Evolutionary conservation across 805 yeast genomes (phyloP).

Genomic region (Candida pini): DNA sequence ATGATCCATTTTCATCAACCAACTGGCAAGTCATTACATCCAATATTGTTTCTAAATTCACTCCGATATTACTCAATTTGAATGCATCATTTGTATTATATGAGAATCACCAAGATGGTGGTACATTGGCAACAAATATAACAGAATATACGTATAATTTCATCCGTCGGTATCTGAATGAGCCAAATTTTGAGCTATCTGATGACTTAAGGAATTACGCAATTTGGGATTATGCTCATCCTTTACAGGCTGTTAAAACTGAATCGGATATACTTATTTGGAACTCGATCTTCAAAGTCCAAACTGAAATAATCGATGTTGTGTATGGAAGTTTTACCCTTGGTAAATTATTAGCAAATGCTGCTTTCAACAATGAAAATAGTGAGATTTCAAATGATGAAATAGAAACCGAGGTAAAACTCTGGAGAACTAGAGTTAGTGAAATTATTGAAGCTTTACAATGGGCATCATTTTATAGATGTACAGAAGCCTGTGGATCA

Average conservation of each 20-base stretch:
- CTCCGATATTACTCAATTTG: constrained; percentile 40
- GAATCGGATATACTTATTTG: constrained; percentile 43
- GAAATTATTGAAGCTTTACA: constrained; percentile 26
- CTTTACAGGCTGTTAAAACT: constrained; percentile 32
- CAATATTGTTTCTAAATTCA: constrained; percentile 45
- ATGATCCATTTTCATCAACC: constrained; percentile 37
- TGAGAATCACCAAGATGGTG: constrained; percentile 7
- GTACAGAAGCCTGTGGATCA: constrained; percentile 36
- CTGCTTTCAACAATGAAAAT: constrained; percentile 5
- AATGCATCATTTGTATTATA: constrained; percentile 31
- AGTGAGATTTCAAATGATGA: no score
- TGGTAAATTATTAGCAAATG: constrained; percentile 23
- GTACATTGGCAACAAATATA: constrained; percentile 26
- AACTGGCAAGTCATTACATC: constrained; percentile 53
- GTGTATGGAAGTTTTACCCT: constrained; percentile 33
- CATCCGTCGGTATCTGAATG: constrained; percentile 38
- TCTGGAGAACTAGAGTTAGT: constrained; percentile 3
- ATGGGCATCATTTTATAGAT: constrained; percentile 40
- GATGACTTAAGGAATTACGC: constrained; percentile 26
- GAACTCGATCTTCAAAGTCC: constrained; percentile 40
- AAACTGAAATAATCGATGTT: constrained; percentile 29
- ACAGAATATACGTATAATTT: constrained; percentile 38
- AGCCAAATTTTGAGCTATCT: constrained; percentile 10
- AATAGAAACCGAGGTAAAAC: constrained; percentile 13
- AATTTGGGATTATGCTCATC: constrained; percentile 42